Percentiles rank a stretch among this genome's conserved stretches.
phyloP scores from a whole-genome alignment of 176 grass and related monocot genomes.

The Melocanna baccifera region DNA sequence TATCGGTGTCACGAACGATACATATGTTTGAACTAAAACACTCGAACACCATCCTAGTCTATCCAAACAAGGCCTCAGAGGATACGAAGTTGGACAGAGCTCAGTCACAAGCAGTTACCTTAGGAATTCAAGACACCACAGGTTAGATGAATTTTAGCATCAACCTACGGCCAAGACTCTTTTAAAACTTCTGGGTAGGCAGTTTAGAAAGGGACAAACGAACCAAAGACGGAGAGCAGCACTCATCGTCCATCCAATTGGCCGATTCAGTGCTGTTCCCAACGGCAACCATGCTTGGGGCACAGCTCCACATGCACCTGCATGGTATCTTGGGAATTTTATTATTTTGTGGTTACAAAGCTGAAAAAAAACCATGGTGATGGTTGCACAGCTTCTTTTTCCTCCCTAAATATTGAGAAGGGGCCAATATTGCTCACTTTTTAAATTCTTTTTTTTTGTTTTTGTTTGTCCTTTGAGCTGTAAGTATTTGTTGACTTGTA shows the following conservation, averaged over 20 bases:
- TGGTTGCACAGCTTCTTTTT: slow-evolving; percentile 20
- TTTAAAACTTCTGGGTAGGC: neutral
- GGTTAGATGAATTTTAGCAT: neutral
- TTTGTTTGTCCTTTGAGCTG: neutral
- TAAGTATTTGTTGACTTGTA: neutral
- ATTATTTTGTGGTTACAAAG: slow-evolving; percentile 30
- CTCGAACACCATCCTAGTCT: neutral
- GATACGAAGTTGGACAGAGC: neutral
- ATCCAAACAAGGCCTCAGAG: neutral
- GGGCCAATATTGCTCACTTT: neutral
- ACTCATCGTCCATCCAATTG: neutral
- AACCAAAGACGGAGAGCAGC: neutral
- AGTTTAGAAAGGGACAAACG: neutral
- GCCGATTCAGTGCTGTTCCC: too few species aligned
- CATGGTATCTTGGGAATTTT: slow-evolving; percentile 1
- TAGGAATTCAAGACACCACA: neutral
- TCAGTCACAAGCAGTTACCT: neutral
- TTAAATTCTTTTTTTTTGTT: neutral
- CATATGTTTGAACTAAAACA: neutral
- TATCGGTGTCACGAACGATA: neutral
- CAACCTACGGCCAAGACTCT: neutral
- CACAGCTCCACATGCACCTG: slow-evolving; percentile 18
- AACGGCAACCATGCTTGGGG: neutral
- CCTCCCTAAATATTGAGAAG: neutral
- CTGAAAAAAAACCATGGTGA: slow-evolving; percentile 19